phyloP scores from a whole-genome alignment of 768 basidiomycete species.

The Boletus tomentosulus region DNA sequence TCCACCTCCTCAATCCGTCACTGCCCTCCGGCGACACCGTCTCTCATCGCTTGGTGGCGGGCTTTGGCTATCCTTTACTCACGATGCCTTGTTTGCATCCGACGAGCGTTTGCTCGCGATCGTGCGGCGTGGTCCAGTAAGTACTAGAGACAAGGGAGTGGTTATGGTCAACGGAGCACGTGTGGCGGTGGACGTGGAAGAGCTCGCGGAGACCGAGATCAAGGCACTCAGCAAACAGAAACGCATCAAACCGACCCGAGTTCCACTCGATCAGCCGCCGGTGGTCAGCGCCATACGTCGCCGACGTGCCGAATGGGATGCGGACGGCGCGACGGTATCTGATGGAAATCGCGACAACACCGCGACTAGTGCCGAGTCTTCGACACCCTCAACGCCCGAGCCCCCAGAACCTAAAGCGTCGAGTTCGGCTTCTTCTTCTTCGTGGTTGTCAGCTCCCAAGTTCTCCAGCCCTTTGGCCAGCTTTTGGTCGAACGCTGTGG shows the following conservation, averaged over 20 bases:
- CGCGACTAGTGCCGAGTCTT: constrained; percentile 14
- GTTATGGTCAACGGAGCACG: constrained; percentile 90
- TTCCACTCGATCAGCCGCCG: constrained; percentile 92
- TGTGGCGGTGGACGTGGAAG: constrained; percentile 82
- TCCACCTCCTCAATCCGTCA: constrained; percentile 81
- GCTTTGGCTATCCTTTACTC: constrained; percentile 88
- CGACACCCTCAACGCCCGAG: constrained; percentile 19
- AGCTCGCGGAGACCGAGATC: constrained; percentile 81
- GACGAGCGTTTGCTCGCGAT: constrained; percentile 74
- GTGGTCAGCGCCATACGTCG: constrained; percentile 68
- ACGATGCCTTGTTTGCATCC: constrained; percentile 73
- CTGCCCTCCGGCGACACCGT: constrained; percentile 81
- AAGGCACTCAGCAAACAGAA: constrained; percentile 80
- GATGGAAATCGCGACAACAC: constrained; percentile 17
- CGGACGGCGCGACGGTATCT: constrained; percentile 36
- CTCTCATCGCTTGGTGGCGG: constrained; percentile 87
- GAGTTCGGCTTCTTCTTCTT: constrained; percentile 20
- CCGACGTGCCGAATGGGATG: constrained; percentile 70
- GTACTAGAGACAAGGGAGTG: constrained; percentile 67
- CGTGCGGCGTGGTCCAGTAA: constrained; percentile 64
- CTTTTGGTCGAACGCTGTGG: constrained; percentile 72
- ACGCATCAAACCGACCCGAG: constrained; percentile 76
- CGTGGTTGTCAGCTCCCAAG: constrained; percentile 58
- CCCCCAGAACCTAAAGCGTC: constrained; percentile 13
- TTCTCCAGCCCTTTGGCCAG: constrained; percentile 66